Evolutionary conservation across 345 rosid genomes (phyloP).

Genomic region (Boechera divaricarpa): DNA sequence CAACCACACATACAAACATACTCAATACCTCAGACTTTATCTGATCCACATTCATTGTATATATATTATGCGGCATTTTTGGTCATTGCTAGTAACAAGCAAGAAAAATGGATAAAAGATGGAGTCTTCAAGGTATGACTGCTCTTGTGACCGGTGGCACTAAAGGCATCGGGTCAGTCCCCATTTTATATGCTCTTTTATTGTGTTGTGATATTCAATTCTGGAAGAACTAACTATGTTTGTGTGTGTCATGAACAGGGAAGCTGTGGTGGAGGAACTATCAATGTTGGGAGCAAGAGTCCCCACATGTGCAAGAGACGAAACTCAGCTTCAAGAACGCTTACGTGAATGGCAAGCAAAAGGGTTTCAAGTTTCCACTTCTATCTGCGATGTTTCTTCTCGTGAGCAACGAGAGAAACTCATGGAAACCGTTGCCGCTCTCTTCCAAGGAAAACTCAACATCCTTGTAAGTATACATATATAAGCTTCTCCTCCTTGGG

Average conservation of each 20-base stretch:
- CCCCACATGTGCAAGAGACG: neutral
- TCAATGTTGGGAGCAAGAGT: neutral
- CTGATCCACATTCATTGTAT: neutral
- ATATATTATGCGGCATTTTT: neutral
- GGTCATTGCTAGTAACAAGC: neutral
- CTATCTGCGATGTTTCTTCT: slow-evolving; percentile 34
- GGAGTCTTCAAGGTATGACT: slow-evolving; percentile 41
- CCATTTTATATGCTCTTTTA: neutral
- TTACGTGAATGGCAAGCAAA: slow-evolving; percentile 30
- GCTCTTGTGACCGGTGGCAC: slow-evolving; percentile 10
- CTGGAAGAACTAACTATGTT: neutral
- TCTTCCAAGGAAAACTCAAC: slow-evolving; percentile 38
- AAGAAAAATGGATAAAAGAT: slow-evolving; percentile 15
- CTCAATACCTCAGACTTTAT: neutral
- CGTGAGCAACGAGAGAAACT: slow-evolving; percentile 31
- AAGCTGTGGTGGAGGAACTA: neutral
- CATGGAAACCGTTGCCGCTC: slow-evolving; percentile 41
- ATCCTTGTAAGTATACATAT: slow-evolving; percentile 19
- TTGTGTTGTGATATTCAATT: neutral
- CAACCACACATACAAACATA: slow-evolving; percentile 26
- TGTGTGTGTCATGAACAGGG: neutral
- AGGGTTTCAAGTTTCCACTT: slow-evolving; percentile 33
- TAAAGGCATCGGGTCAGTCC: slow-evolving; percentile 32
- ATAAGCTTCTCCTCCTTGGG: neutral
- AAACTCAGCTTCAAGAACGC: slow-evolving; percentile 7